phyloP scores from a whole-genome alignment of 78 protist species.

The Chrysochromulina tobinii region DNA sequence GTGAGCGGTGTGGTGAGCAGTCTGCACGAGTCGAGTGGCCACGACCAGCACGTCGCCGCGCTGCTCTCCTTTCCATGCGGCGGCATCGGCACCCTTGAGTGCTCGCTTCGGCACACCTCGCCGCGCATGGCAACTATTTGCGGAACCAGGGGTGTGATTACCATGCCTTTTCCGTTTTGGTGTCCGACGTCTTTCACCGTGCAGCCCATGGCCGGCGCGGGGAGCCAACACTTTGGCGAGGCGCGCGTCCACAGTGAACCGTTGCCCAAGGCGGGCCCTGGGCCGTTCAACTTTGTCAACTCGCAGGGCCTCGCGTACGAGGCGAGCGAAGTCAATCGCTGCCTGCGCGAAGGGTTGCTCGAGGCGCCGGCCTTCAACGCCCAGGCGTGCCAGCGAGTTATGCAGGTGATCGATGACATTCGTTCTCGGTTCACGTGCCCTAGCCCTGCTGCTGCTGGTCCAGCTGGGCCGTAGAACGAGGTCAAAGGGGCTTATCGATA shows the following conservation, averaged over 20 bases:
- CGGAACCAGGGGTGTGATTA: not conserved
- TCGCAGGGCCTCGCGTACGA: not conserved
- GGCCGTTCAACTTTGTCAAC: not conserved
- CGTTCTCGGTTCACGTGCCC: too few species aligned
- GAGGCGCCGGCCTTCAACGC: not conserved
- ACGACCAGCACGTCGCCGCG: not conserved
- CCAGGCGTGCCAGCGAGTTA: not conserved
- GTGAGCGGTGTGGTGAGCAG: not conserved
- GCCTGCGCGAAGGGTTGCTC: not conserved
- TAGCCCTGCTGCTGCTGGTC: not conserved
- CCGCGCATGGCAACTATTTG: not conserved
- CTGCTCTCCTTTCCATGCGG: not conserved
- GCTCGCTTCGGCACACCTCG: not conserved
- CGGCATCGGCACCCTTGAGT: not conserved
- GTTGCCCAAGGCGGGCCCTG: not conserved
- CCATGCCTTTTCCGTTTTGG: not conserved
- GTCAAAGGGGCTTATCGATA: not conserved
- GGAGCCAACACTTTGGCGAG: not conserved
- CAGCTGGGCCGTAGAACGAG: not conserved
- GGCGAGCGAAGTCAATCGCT: not conserved
- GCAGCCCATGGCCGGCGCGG: not conserved
- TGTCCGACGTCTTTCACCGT: not conserved
- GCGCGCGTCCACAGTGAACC: too few species aligned
- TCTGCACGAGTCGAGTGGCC: not conserved
- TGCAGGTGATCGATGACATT: not conserved